Evolutionary conservation across 1,284 basidiomycete genomes (phyloP), one percentile per base, ranked within the genome.

Genomic region (Coriolopsis trogii): DNA sequence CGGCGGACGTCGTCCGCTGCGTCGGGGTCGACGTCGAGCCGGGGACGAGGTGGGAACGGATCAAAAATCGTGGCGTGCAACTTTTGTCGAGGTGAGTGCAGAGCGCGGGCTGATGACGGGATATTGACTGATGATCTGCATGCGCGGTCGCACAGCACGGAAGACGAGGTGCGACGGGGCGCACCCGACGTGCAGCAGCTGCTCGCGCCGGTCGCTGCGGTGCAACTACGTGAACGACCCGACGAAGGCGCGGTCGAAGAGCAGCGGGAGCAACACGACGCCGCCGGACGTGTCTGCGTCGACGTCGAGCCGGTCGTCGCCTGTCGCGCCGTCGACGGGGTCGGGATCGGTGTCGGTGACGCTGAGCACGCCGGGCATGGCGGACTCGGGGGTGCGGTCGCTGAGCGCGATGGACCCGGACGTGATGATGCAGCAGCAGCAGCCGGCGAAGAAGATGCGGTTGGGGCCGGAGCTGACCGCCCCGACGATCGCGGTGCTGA

Each of bases 51-150:
- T 5, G 84, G 78, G 51, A 86, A 85, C 45, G 89, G 89, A 13
- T 87, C 88, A 45, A 91, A 91, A 66, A 86, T 90, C 16, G 89
- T 91, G 26, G 88, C 88, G 8, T 91, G 88, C 70, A 90, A 91
- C 67, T 87, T 87, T 65, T 91, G 89, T 71, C 79, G 89, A 75
- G 87, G 89, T 90, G 63, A 51, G 82, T 73, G 39, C 44, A 25
- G 28, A 40, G 54, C 39, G 24, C 42, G 36, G 46, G 37, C 50
- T 6, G 47, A 28, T n/a, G n/a, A 30, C 44, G 20, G 37, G 40
- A 42, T 46, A 49, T 56, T 51, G 55, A 45, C 39, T 42, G 23
- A 38, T 47, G 39, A 40, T 40, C 16, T 56, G 54, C 54, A 46
- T 36, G 16, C 34, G 15, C 26, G 16, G 42, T 24, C 39, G 43